Evolutionary conservation across 768 basidiomycete species (phyloP).

Genomic region (Phylloporus sp.): DNA sequence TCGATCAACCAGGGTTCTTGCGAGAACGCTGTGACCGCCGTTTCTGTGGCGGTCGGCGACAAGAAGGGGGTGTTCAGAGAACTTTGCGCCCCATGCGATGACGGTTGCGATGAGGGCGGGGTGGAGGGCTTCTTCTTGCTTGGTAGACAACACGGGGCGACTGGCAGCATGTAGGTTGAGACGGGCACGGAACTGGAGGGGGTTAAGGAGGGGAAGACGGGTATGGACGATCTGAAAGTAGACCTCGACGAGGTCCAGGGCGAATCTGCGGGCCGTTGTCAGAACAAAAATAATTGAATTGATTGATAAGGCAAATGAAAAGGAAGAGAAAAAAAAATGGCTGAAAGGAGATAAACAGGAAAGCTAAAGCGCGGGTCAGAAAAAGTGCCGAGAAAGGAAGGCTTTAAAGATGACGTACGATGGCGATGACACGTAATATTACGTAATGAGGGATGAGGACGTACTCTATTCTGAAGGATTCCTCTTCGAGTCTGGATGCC

Average conservation of each 20-base stretch:
- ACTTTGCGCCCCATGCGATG: conserved; percentile 89
- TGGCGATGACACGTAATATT: conserved; percentile 22
- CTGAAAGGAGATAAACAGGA: conserved; percentile 6
- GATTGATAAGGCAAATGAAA: conserved; percentile 27
- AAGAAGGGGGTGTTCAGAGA: conserved; percentile 86
- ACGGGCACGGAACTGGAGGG: conserved; percentile 71
- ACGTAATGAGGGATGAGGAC: conserved; percentile 42
- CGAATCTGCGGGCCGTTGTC: conserved; percentile 56
- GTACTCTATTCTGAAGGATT: conserved; percentile 78
- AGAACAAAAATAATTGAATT: conserved; percentile 8
- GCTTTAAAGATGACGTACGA: conserved; percentile 20
- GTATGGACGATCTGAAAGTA: conserved; percentile 93
- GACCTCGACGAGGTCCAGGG: conserved; percentile 89
- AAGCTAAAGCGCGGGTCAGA: conserved; percentile 20
- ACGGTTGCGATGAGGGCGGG: conserved; percentile 82
- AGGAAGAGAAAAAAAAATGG: conserved; percentile 19
- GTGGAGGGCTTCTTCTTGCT: conserved; percentile 48
- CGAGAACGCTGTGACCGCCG: conserved; percentile 69
- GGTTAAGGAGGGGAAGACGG: conserved; percentile 83
- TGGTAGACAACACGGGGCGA: conserved; percentile 18
- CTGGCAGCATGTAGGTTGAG: conserved; percentile 43
- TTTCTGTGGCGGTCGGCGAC: conserved; percentile 71
- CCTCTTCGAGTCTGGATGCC: conserved; percentile 67
- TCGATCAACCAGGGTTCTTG: conserved; percentile 72
- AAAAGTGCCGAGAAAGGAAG: conserved; percentile 20